Conservation (phyloP, 768 basidiomycete genomes). For the Tricholoma saponaceum region DNA sequence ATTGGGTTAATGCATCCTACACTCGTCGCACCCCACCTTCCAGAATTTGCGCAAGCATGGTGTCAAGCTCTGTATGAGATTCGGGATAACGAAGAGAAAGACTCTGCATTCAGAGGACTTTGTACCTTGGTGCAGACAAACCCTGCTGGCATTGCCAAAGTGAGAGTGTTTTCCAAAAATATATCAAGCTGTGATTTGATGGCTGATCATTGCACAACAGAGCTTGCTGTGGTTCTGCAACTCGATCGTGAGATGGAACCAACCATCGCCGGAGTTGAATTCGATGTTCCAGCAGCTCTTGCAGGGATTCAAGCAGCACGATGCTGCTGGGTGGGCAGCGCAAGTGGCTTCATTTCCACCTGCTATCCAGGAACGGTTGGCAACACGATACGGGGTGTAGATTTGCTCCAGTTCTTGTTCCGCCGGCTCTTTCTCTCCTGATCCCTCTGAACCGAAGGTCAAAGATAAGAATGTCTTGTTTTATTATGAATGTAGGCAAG, state of each 20-base stretch:
- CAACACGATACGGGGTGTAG: constrained; percentile 84
- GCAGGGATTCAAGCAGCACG: constrained; percentile 85
- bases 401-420: not conserved
- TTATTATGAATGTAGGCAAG: not conserved
- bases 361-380: constrained; percentile 82
- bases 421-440: not conserved
- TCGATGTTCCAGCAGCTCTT: constrained; percentile 91
- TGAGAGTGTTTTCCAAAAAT: constrained; percentile 29
- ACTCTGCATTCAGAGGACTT: constrained; percentile 96
- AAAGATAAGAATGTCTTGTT: not conserved
- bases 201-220: constrained; percentile 36
- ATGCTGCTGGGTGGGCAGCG: constrained; percentile 79
- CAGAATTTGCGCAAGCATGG: constrained; percentile 93
- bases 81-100: constrained; percentile 99
- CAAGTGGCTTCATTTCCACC: constrained; percentile 84
- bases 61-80: constrained; percentile 97
- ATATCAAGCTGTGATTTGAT: not conserved
- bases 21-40: constrained; percentile 83
- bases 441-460: not conserved
- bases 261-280: constrained; percentile 88
- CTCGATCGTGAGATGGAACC: constrained; percentile 92
- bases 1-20: constrained; percentile 91
- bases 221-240: constrained; percentile 98
- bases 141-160: constrained; percentile 91
- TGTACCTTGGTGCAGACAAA: constrained; percentile 95